Percentiles rank a stretch among this genome's conserved stretches.
phyloP scores from a whole-genome alignment of 441 rosid species.

The Flueggea neowawraea region DNA sequence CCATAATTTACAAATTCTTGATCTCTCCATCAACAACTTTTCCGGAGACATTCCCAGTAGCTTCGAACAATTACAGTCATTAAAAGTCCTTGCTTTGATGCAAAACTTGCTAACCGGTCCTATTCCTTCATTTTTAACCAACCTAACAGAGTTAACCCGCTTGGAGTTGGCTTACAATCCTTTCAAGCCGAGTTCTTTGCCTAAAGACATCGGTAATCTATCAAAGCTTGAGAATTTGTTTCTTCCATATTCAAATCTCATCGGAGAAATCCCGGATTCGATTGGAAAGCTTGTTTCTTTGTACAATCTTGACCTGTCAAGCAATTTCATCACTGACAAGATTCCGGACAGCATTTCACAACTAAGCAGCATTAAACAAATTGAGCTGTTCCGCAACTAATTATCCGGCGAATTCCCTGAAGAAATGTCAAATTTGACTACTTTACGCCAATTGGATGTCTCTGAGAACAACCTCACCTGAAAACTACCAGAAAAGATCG shows the following conservation, averaged over 20 bases:
- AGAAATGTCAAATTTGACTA: conserved; percentile 38
- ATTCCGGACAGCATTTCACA: conserved; percentile 43
- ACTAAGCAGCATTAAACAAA: conserved; percentile 29
- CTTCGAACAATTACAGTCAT: conserved; percentile 36
- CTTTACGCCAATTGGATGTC: conserved; percentile 37
- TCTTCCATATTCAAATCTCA: conserved; percentile 19
- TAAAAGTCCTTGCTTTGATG: conserved; percentile 27
- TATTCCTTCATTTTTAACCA: conserved; percentile 47
- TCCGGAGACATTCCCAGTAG: conserved; percentile 48
- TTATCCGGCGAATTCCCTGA: conserved; percentile 55
- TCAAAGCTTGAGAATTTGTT: conserved; percentile 43
- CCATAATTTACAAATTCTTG: conserved; percentile 29
- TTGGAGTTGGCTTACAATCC: conserved; percentile 38
- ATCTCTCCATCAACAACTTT: conserved; percentile 50
- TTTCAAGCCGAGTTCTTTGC: conserved; percentile 38
- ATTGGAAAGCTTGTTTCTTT: conserved; percentile 41
- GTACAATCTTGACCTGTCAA: conserved; percentile 41
- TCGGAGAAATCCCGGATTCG: conserved; percentile 54
- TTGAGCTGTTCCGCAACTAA: conserved; percentile 45
- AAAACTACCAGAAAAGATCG: conserved; percentile 36
- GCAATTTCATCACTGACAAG: conserved; percentile 45
- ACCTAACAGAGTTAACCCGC: conserved; percentile 44
- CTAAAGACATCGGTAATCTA: conserved; percentile 42
- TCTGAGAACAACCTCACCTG: conserved; percentile 63
- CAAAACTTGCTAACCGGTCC: conserved; percentile 37